Evolutionary conservation across 2,329 filamentous ascomycete genomes (phyloP).

Genomic region (Fusarium nodosum): DNA sequence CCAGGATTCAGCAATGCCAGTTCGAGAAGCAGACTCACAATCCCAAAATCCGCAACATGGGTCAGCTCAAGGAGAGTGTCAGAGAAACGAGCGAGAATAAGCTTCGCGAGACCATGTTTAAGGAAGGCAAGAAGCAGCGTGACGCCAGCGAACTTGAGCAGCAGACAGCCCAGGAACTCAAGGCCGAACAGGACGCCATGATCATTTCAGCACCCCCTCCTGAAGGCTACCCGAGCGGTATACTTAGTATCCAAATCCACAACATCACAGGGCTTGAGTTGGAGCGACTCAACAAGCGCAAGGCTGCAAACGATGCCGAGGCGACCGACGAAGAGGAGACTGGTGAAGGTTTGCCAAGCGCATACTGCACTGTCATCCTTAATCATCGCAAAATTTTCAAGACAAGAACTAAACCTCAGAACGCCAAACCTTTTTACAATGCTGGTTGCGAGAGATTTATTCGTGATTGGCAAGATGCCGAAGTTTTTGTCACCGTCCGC

Average conservation of each 20-base stretch:
- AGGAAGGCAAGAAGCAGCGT: constrained; percentile 61
- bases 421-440: constrained; percentile 83
- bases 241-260: constrained; percentile 78
- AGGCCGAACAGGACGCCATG: constrained; percentile 71
- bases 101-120: constrained; percentile 71
- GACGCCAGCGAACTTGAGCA: constrained; percentile 75
- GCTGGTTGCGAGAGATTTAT: constrained; percentile 81
- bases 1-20: constrained; percentile 72
- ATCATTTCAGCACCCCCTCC: constrained; percentile 77
- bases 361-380: constrained; percentile 80
- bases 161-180: constrained; percentile 76
- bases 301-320: constrained; percentile 61
- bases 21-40: constrained; percentile 72
- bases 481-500: constrained; percentile 76
- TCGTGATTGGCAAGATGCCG: constrained; percentile 74
- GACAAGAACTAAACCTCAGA: constrained; percentile 82
- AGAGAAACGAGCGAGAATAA: constrained; percentile 69
- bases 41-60: constrained; percentile 67
- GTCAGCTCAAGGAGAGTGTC: constrained; percentile 71
- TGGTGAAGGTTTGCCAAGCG: constrained; percentile 75
- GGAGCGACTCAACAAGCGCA: constrained; percentile 69
- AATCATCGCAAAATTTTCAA: constrained; percentile 79
- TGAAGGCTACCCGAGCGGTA: constrained; percentile 71
- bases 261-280: constrained; percentile 78
- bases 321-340: constrained; percentile 69